Evolutionary conservation across 2,329 filamentous ascomycete species (phyloP).

Genomic region (Claviceps quebecensis): DNA sequence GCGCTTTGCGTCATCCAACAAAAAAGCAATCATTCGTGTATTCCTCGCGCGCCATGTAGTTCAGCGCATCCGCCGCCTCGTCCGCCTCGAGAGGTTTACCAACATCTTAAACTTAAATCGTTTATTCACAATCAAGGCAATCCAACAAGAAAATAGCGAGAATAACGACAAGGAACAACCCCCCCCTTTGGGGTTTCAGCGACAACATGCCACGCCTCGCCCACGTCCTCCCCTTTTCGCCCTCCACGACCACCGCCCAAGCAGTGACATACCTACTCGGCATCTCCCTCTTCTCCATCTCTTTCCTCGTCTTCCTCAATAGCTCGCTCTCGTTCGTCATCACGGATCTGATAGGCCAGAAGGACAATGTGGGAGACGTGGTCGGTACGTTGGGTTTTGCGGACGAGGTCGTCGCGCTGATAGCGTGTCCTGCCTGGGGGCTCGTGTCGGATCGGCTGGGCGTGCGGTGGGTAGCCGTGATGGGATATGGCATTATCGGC

Average conservation of each 20-base stretch:
- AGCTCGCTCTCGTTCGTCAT: constrained; percentile 74
- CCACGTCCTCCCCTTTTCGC: constrained; percentile 42
- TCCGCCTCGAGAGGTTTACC: constrained; percentile 1
- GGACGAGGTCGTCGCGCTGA: constrained; percentile 67
- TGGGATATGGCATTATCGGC: constrained; percentile 73
- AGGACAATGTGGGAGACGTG: constrained; percentile 59
- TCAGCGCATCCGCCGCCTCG: constrained; percentile 4
- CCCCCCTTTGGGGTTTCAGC: too few relatives aligned
- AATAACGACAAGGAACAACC: too few relatives aligned
- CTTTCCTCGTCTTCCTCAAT: constrained; percentile 82
- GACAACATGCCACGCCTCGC: constrained; percentile 22
- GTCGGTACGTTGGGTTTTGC: constrained; percentile 76
- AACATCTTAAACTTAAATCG: not conserved
- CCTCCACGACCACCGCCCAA: constrained; percentile 45
- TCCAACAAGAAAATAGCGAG: too few relatives aligned
- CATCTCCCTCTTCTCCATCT: constrained; percentile 75
- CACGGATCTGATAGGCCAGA: constrained; percentile 65
- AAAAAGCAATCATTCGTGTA: not conserved
- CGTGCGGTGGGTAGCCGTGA: constrained; percentile 56
- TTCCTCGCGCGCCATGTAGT: constrained; percentile 6
- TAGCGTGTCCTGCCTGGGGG: constrained; percentile 72
- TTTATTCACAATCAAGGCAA: too few relatives aligned
- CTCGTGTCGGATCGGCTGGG: constrained; percentile 64
- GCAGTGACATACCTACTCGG: constrained; percentile 65
- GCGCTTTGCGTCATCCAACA: not conserved